These are phyloP conservation scores for Amoebophrya sp. DNA, from an alignment of 169 alveolate species.

Conservation along the genomic window DNA sequence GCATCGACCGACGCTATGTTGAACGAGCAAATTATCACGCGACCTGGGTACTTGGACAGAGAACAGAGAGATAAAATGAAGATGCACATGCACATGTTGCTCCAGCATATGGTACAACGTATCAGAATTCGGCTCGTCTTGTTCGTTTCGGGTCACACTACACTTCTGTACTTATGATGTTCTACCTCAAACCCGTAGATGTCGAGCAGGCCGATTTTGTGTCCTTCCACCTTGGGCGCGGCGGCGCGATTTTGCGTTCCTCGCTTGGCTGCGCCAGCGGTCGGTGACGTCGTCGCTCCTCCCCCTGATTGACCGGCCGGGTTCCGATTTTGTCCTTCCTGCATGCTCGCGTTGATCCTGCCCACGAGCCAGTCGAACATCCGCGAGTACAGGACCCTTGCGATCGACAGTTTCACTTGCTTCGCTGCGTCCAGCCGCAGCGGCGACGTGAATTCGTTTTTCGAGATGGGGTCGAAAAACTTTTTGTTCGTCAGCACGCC, in stretches of 20 bases:
- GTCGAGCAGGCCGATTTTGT: constrained; percentile 27
- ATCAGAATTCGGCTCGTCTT: too few relatives aligned
- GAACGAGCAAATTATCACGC: background rate
- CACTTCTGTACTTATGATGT: too few relatives aligned
- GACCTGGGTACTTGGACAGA: too few relatives aligned
- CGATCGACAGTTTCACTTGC: background rate
- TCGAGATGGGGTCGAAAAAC: background rate
- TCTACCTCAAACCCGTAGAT: too few relatives aligned
- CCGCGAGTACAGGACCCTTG: constrained; percentile 10
- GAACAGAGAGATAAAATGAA: too few relatives aligned
- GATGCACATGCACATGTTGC: too few relatives aligned
- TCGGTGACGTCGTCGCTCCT: too few relatives aligned
- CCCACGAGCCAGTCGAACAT: constrained; percentile 32
- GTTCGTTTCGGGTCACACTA: too few relatives aligned
- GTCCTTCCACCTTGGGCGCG: background rate
- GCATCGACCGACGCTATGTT: background rate
- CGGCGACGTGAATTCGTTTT: background rate
- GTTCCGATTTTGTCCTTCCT: background rate
- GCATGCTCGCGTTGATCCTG: constrained; percentile 21
- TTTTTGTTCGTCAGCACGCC: background rate
- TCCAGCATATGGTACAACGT: too few relatives aligned
- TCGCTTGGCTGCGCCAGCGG: too few relatives aligned
- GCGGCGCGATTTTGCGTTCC: too few relatives aligned
- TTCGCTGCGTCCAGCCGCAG: background rate
- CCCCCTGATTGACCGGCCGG: background rate